A percentile compares a stretch with the other conserved stretches of the same genome.
Evolutionary conservation across 2,329 filamentous ascomycete species (phyloP).

Genomic region (Ceratocystis ficicola): DNA sequence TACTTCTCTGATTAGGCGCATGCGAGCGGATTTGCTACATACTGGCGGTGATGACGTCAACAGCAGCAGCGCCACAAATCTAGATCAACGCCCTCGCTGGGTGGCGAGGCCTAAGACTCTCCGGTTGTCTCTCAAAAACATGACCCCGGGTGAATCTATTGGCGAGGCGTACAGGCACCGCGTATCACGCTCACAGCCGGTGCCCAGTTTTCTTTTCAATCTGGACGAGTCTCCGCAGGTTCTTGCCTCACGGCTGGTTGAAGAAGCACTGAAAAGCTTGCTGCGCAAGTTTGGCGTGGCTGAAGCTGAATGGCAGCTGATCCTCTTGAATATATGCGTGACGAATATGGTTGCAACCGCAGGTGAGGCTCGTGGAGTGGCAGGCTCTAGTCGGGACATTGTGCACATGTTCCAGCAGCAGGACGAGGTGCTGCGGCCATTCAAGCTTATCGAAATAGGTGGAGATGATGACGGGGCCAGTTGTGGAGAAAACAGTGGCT

Average conservation of each 20-base stretch:
- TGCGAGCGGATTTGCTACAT: constrained; percentile 61
- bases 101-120: constrained; percentile 69
- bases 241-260: constrained; percentile 56
- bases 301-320: constrained; percentile 60
- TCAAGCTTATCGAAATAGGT: constrained; percentile 39
- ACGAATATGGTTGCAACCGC: constrained; percentile 64
- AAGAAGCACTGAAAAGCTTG: constrained; percentile 55
- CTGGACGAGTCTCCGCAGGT: constrained; percentile 44
- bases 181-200: constrained; percentile 59
- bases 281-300: constrained; percentile 64
- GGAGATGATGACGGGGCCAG: constrained; percentile 16
- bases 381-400: constrained; percentile 61
- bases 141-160: constrained; percentile 4
- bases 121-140: constrained; percentile 54
- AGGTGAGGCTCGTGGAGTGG: constrained; percentile 32
- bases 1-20: constrained; percentile 59
- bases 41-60: constrained; percentile 32
- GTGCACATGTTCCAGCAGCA: constrained; percentile 69
- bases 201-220: constrained; percentile 64
- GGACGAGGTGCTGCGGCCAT: constrained; percentile 55
- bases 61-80: constrained; percentile 25
- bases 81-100: constrained; percentile 42
- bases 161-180: constrained; percentile 31
- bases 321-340: constrained; percentile 74
- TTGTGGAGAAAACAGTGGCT: constrained; percentile 24